These are phyloP conservation scores for Tuctoria greenei DNA, from an alignment of 176 grass and related monocot genomes.

Conservation along the genomic window DNA sequence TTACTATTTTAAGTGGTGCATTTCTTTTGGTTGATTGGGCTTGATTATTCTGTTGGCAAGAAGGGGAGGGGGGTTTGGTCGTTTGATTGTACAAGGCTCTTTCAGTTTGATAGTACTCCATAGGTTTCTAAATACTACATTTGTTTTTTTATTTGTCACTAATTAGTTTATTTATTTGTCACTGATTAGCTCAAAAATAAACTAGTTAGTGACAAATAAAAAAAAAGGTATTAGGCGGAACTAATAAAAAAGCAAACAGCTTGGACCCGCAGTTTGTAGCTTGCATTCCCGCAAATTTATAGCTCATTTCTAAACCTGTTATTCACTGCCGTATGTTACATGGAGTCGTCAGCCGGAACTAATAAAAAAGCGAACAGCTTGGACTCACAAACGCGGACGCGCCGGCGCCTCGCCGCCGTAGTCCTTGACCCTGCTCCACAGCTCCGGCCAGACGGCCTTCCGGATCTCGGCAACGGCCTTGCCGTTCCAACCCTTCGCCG, in stretches of 20 bases:
- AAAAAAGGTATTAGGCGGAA: no score
- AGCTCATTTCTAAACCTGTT: not conserved
- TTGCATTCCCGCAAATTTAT: not conserved
- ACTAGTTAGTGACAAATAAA: no score
- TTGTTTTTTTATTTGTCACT: no score
- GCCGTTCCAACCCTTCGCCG: conserved; percentile 44
- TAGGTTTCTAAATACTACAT: no score
- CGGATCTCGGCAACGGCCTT: conserved; percentile 38
- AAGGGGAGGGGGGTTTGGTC: no score
- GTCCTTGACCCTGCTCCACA: conserved; percentile 35
- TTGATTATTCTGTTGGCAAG: no score
- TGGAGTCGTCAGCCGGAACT: not conserved
- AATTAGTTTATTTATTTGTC: no score
- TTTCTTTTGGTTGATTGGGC: not conserved
- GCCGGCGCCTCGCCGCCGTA: not conserved
- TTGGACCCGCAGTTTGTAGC: not conserved
- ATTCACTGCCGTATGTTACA: no score
- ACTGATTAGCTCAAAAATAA: no score
- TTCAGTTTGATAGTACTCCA: no score
- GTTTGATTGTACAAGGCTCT: no score
- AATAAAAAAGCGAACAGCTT: not conserved
- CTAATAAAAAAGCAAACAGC: no score
- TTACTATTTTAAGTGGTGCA: not conserved
- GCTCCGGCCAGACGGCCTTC: conserved; percentile 38
- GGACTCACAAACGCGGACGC: not conserved